Percentiles rank a stretch among this genome's conserved stretches.
Evolutionary conservation across 495 filamentous ascomycete genomes (phyloP).

Genomic region (Aspergillus haitiensis): DNA sequence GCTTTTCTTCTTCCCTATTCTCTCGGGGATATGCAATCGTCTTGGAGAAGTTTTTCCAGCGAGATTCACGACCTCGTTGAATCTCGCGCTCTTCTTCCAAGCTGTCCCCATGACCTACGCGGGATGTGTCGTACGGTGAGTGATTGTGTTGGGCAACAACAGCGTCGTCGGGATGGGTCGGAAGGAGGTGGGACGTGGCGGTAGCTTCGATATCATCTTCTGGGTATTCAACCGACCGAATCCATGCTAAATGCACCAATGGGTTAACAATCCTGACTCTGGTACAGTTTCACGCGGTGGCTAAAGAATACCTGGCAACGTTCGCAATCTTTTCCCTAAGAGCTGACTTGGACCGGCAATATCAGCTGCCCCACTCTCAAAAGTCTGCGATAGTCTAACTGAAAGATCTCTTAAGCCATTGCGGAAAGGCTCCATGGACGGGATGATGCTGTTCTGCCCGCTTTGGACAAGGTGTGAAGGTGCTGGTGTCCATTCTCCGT

Average conservation of each 20-base stretch:
- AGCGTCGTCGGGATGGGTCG: constrained; percentile 49
- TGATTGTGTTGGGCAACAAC: constrained; percentile 62
- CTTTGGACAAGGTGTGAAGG: constrained; percentile 12
- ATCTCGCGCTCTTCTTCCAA: constrained; percentile 20
- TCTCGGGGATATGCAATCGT: constrained; percentile 55
- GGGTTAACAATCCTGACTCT: constrained; percentile 17
- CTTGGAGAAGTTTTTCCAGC: constrained; percentile 61
- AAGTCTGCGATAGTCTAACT: constrained; percentile 22
- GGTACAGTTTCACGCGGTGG: not conserved
- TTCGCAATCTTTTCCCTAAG: constrained; percentile 24
- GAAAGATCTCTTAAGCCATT: constrained; percentile 27
- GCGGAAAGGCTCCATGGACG: constrained; percentile 22
- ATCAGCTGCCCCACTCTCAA: constrained; percentile 24
- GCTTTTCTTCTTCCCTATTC: constrained; percentile 45
- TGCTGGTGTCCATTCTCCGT: constrained; percentile 21
- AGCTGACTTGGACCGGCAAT: constrained; percentile 18
- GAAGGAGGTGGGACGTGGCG: constrained; percentile 39
- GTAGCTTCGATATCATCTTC: constrained; percentile 34
- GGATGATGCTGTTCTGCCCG: constrained; percentile 28
- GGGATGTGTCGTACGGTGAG: constrained; percentile 45
- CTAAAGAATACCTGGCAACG: constrained; percentile 35
- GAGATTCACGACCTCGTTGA: constrained; percentile 47
- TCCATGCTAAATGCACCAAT: constrained; percentile 34
- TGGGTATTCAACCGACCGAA: constrained; percentile 36
- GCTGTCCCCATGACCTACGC: constrained; percentile 21